A percentile compares a stretch with the other conserved stretches of the same genome.
Evolutionary conservation across 306 rosid species (phyloP).

Genomic region (barrel medic (Medicago truncatula)): MtrunA17r5.0-ANR NC_053042.1:33186501-33187000

Average conservation of each 20-base stretch:
- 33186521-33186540: slow-evolving; percentile 47
- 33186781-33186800: slow-evolving; percentile 35
- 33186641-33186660: slow-evolving; percentile 60
- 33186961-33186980: slow-evolving; percentile 49
- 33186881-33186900: slow-evolving; percentile 83
- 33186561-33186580: slow-evolving; percentile 46
- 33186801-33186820: slow-evolving; percentile 50
- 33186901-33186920: slow-evolving; percentile 89
- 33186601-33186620: slow-evolving; percentile 63
- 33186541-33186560: slow-evolving; percentile 42
- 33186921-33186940: slow-evolving; percentile 85
- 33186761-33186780: slow-evolving; percentile 31
- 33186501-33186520: no score
- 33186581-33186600: slow-evolving; percentile 46
- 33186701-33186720: slow-evolving; percentile 53
- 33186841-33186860: slow-evolving; percentile 58
- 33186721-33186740: slow-evolving; percentile 49
- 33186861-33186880: slow-evolving; percentile 82
- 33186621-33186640: slow-evolving; percentile 83
- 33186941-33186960: slow-evolving; percentile 75
- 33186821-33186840: slow-evolving; percentile 62
- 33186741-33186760: slow-evolving; percentile 50
- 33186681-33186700: slow-evolving; percentile 59
- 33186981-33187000: slow-evolving; percentile 50
- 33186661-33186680: neutral